Percentiles rank a stretch among this genome's conserved stretches.
Evolutionary conservation across 1,139 yeast genomes (phyloP).

Genomic region (Yamadazyma atmosphaerica): DNA sequence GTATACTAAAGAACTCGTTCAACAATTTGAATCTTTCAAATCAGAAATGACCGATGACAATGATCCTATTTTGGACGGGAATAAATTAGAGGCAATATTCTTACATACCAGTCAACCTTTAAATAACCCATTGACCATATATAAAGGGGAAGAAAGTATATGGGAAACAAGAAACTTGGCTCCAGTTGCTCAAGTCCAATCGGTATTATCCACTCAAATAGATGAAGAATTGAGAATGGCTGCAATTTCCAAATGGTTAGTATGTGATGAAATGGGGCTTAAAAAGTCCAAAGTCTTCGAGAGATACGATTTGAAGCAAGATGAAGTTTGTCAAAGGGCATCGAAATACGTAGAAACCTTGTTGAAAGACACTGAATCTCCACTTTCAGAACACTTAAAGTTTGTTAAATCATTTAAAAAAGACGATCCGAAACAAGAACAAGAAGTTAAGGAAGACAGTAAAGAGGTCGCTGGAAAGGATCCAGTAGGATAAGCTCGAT

Average conservation of each 20-base stretch:
- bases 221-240: slow-evolving; percentile 42
- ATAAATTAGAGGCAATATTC: slow-evolving; percentile 30
- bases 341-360: slow-evolving; percentile 28
- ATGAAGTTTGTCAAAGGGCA: slow-evolving; percentile 25
- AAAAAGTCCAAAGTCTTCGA: slow-evolving; percentile 9
- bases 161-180: slow-evolving; percentile 26
- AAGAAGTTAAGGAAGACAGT: not conserved
- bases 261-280: slow-evolving; percentile 29
- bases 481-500: not conserved
- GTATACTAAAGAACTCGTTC: slow-evolving; percentile 23
- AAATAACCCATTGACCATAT: slow-evolving; percentile 31
- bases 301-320: slow-evolving; percentile 17
- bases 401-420: not conserved
- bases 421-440: not conserved
- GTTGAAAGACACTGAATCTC: slow-evolving; percentile 19
- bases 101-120: slow-evolving; percentile 48
- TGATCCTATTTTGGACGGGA: slow-evolving; percentile 10
- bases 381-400: not conserved
- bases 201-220: slow-evolving; percentile 18
- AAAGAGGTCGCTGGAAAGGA: not conserved
- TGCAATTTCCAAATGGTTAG: slow-evolving; percentile 35
- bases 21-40: slow-evolving; percentile 21
- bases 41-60: slow-evolving; percentile 6
- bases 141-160: slow-evolving; percentile 18
- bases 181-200: slow-evolving; percentile 14